A percentile compares a stretch with the other conserved stretches of the same genome.
phyloP scores from a whole-genome alignment of 2,329 filamentous ascomycete genomes.

The Neofusicoccum ribis region DNA sequence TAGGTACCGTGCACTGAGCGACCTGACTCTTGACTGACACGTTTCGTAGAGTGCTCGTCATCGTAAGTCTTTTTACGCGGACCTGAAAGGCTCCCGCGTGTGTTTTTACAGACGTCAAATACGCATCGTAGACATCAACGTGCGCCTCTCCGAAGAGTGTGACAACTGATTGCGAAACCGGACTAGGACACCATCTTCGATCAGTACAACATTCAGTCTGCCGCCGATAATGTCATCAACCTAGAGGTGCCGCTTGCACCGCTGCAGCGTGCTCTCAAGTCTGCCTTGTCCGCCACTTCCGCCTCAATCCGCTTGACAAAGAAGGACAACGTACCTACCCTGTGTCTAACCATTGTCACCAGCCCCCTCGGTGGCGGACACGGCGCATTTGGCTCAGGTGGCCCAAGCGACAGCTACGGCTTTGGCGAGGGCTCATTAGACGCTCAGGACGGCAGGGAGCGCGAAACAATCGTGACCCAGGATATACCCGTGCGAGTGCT shows the following conservation, averaged over 20 bases:
- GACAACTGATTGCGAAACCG: not conserved
- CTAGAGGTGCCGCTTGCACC: constrained; percentile 89
- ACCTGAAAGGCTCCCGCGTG: too few relatives aligned
- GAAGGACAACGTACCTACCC: constrained; percentile 80
- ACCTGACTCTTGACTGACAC: constrained; percentile 23
- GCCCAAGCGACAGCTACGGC: constrained; percentile 29
- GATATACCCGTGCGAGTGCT: constrained; percentile 94
- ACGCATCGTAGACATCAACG: too few relatives aligned
- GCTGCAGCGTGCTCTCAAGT: constrained; percentile 87
- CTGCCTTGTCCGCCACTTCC: constrained; percentile 76
- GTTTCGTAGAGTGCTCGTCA: constrained; percentile 39
- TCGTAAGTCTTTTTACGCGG: constrained; percentile 34
- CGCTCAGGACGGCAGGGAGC: constrained; percentile 59
- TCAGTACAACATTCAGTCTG: constrained; percentile 82
- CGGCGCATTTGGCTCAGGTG: constrained; percentile 31
- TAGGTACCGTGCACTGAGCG: constrained; percentile 50
- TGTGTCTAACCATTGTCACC: constrained; percentile 87
- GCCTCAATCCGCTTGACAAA: constrained; percentile 90
- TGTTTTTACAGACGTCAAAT: too few relatives aligned
- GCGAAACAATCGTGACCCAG: constrained; percentile 91
- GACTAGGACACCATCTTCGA: constrained; percentile 82
- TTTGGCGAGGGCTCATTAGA: constrained; percentile 42
- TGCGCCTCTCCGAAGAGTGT: not conserved
- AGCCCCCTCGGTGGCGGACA: constrained; percentile 60
- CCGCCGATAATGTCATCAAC: constrained; percentile 88